These are phyloP conservation scores for Forsythia suspensa DNA, from an alignment of 257 asterid genomes.

Conservation along the genomic window DNA sequence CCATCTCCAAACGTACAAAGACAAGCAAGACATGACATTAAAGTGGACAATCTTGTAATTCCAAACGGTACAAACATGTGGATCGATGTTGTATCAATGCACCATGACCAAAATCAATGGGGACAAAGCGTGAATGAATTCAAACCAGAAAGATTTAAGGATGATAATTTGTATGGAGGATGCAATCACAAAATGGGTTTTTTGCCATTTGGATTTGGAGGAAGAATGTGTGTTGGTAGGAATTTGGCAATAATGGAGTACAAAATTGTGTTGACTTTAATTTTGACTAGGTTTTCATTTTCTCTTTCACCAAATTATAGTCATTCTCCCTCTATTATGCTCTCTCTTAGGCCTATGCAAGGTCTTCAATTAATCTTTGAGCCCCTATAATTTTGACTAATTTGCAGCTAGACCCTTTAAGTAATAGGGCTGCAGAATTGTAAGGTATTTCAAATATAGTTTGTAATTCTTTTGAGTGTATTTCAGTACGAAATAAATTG, in stretches of 20 bases:
- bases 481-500: background rate
- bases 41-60: slow-evolving; percentile 44
- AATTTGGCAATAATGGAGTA: slow-evolving; percentile 75
- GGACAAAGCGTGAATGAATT: slow-evolving; percentile 76
- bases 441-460: background rate
- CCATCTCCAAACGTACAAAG: slow-evolving; percentile 86
- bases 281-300: slow-evolving; percentile 65
- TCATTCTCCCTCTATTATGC: slow-evolving; percentile 66
- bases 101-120: slow-evolving; percentile 69
- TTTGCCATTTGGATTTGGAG: slow-evolving; percentile 90
- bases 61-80: slow-evolving; percentile 85
- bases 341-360: slow-evolving; percentile 78
- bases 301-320: slow-evolving; percentile 62
- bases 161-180: slow-evolving; percentile 48
- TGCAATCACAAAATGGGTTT: slow-evolving; percentile 91
- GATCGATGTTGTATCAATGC: slow-evolving; percentile 86
- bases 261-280: slow-evolving; percentile 56
- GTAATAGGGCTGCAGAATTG: background rate
- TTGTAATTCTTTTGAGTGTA: background rate
- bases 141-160: slow-evolving; percentile 67
- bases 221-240: slow-evolving; percentile 85
- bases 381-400: slow-evolving; percentile 20
- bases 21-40: slow-evolving; percentile 69
- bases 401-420: background rate
- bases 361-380: slow-evolving; percentile 72